Base-by-base conservation (phyloP, 768 basidiomycete species). In the Tylopilus felleus region DNA sequence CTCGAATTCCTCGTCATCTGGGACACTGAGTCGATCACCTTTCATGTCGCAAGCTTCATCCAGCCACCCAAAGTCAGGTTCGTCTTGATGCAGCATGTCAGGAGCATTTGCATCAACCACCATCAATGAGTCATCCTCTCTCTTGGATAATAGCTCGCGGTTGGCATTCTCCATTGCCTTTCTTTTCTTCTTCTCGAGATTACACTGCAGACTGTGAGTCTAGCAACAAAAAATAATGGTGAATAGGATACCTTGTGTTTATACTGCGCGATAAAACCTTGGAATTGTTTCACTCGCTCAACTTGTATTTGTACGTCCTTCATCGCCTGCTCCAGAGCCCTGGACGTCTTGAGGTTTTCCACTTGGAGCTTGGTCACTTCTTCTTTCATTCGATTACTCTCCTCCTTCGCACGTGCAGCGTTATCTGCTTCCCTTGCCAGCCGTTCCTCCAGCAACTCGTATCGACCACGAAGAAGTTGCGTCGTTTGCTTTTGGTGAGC, bases 81-180 rank as follows among this genome's bases (percentile, higher is more conserved):
- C 44, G 42, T 50, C 54, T 22, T 53, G 48, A 33, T 42, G 41
- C 8, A 69, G 47, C 12, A 35, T 31, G 33, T 69, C 68, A 8
- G 69, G 60, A 12, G 60, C 59, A 40, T 69, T 65, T 17, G 55
- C 28, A 31, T 71, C 67, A 35, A 69, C 59, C n/a, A 69, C 60
- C 57, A 71, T 50, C 25, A 69, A 44, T 0, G 69, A 69, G 1
- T 71, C 64, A 1, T 69, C 68, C 38, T 71, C 69, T 23, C 56
- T 57, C 38, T 31, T 51, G 22, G 54, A 45, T 38, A 22, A 27
- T 19, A 51, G 22, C 14, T 19, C 56, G 16, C 39, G 49, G 19
- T 40, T 58, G 33, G 52, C 53, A 29, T 36, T 49, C 38, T 67
- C 55, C 2, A 71, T 43, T 2, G 63, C 65, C 38, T 66, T 64